These are phyloP conservation scores for Aspergillus mulundensis DNA, from an alignment of 495 filamentous ascomycete genomes.

Conservation along the genomic window DNA sequence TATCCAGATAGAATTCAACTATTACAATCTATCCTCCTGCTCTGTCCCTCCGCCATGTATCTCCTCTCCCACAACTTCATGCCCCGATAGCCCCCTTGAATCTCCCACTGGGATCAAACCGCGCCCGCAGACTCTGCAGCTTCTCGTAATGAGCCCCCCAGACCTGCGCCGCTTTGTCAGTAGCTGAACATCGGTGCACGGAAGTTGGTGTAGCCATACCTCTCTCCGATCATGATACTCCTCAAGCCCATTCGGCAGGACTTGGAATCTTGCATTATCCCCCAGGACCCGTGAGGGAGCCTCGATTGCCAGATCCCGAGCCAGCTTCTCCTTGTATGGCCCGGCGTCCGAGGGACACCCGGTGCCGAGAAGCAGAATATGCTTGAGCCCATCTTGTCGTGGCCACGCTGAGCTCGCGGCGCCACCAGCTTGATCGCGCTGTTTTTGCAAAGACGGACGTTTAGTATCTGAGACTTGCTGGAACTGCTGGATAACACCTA, in stretches of 20 bases:
- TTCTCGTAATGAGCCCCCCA: background rate
- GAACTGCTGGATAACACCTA: too few species aligned
- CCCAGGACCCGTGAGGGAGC: conserved; percentile 1
- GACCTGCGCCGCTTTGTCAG: too few species aligned
- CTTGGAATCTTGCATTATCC: background rate
- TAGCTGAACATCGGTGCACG: too few species aligned
- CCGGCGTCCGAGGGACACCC: conserved; percentile 12
- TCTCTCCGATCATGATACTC: conserved; percentile 14
- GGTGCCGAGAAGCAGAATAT: conserved; percentile 5
- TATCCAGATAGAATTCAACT: too few species aligned
- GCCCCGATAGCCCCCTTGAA: too few species aligned
- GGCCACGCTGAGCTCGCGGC: conserved; percentile 13
- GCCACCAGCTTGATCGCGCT: too few species aligned
- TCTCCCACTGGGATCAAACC: conserved; percentile 2
- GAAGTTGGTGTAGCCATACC: too few species aligned
- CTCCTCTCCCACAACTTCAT: too few species aligned
- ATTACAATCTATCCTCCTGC: too few species aligned
- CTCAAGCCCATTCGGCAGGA: conserved; percentile 9
- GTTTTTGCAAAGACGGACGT: too few species aligned
- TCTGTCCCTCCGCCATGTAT: too few species aligned
- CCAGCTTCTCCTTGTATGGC: conserved; percentile 4
- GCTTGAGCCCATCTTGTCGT: conserved; percentile 6
- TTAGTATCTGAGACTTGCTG: too few species aligned
- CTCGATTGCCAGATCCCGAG: conserved; percentile 2
- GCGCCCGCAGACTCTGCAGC: background rate